Evolutionary conservation across 257 asterid genomes (phyloP), one percentile per base, ranked within the genome.

Genomic region (Perilla frutescens): DNA sequence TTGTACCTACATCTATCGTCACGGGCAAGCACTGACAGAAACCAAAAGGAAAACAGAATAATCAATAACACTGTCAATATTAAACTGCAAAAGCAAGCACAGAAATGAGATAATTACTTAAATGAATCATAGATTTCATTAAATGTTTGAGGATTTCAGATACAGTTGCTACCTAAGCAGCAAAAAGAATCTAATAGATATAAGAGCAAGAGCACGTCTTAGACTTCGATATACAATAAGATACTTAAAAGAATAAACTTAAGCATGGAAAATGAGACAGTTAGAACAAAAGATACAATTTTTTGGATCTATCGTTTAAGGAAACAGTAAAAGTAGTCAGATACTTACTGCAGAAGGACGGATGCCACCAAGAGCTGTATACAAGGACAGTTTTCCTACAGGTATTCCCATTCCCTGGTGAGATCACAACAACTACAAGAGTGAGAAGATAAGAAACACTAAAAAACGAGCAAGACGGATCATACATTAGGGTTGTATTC

Each of bases 391-490:
- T 75, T 93, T 93, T 29, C 98, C 98, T 2, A 93, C 96, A 7
- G 98, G 98, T 65, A 93, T 93, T 34, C 98, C 98, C 98, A 93
- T 93, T 84, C 98, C 98, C 98, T 93, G 85, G 62, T 53, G 73
- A 76, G 51, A 83, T 11, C 51, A 74, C 60, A 73, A 61, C 37
- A 73, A 73, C 58, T 50, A 59, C 13, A 67, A 32, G 65, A 79
- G 71, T 67, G 74, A 40, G 76, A 77, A 13, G 41, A 62, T 50
- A 3, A 40, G 36, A 58, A 53, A 56, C 43, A 20, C 66, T 29
- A 31, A 3, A 68, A 45, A 49, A 50, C 0, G 26, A 31, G 50
- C 59, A 55, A 32, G 51, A 64, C 51, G 3, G 56, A 40, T n/a
- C 48, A 70, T 14, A 40, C 57, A 39, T 4, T 14, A 31, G 66